These are phyloP conservation scores for Penicillium sp. DNA, from an alignment of 2,329 filamentous ascomycete genomes.

Conservation along the genomic window DNA sequence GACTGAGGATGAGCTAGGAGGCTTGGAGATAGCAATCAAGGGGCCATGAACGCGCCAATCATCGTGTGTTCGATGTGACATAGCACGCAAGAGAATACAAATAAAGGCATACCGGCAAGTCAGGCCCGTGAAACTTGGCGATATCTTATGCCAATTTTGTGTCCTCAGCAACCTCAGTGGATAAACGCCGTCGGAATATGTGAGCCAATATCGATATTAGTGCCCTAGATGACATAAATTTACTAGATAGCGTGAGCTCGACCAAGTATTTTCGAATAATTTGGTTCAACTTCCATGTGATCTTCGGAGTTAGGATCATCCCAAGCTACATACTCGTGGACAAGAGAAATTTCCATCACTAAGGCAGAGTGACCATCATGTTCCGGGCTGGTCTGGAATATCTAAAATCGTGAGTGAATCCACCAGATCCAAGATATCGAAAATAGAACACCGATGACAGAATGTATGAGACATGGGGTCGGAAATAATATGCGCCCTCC, in stretches of 20 bases:
- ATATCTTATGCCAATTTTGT: too few species aligned
- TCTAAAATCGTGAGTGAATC: not conserved
- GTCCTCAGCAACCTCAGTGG: not conserved
- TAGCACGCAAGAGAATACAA: not conserved
- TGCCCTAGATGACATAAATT: not conserved
- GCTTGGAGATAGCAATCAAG: slow-evolving; percentile 1
- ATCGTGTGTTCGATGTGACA: not conserved
- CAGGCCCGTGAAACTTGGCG: not conserved
- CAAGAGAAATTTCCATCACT: not conserved
- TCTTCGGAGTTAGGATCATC: not conserved
- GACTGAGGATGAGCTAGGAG: not conserved
- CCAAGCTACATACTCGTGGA: not conserved
- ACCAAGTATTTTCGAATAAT: too few species aligned
- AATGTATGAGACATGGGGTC: too few species aligned
- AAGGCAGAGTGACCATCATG: not conserved
- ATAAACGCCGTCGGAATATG: not conserved
- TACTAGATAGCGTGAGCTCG: not conserved
- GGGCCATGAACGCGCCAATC: not conserved
- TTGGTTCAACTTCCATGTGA: not conserved
- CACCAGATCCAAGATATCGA: too few species aligned
- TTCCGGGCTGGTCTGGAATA: too few species aligned
- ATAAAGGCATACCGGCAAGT: not conserved
- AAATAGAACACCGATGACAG: too few species aligned
- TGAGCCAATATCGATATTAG: not conserved
- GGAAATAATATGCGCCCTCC: too few species aligned